Base-by-base conservation (phyloP, 2,329 filamentous ascomycete species). In the Fusarium pseudograminearum region DNA sequence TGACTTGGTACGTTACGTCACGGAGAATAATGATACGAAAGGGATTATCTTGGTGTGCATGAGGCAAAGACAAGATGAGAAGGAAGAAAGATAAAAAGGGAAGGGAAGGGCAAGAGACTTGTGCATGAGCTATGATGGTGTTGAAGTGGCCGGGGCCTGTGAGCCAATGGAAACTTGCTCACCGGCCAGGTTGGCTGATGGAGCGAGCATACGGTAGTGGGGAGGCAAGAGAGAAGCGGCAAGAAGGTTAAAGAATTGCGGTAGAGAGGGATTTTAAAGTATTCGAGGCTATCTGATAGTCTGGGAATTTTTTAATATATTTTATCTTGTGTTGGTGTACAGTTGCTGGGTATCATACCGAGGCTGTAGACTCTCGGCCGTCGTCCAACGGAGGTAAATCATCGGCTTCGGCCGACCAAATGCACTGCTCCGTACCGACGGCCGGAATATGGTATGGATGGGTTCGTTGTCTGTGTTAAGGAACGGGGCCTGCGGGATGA, bases 91-190 rank as follows among this genome's bases (percentile, higher is more conserved):
- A 42, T 53, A 45, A 56, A 45, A 26, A 57, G 28, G 28, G 28
- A 26, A 57, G 28, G 28, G 28, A 26, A 28, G 24, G 41, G 56
- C 36, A 53, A 62, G 36, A 57, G 42, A 59, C 55, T 54, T 62
- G 60, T 55, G 61, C 61, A 69, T 69, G 51, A 57, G 61, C 66
- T 67, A 58, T 48, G 59, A 47, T 52, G 52, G 45, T 70, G 70
- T 69, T 74, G 73, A 73, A 61, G 65, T 52, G 61, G 38, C 67
- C 60, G 59, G 48, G 64, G 62, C 41, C 41, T 44, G 48, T 61
- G 52, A 61, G 66, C 81, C 81, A 83, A 83, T 83, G 77, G 80
- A 83, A 83, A 83, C 81, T 82, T 83, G 81, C 81, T 83, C 81
- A 80, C 66, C 54, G 57, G 70, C 74, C 66, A 72, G 74, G 73